Percentiles rank a stretch among this genome's conserved stretches.
Conservation (phyloP, 495 filamentous ascomycete species). For the Amniculicola lignicola region DNA sequence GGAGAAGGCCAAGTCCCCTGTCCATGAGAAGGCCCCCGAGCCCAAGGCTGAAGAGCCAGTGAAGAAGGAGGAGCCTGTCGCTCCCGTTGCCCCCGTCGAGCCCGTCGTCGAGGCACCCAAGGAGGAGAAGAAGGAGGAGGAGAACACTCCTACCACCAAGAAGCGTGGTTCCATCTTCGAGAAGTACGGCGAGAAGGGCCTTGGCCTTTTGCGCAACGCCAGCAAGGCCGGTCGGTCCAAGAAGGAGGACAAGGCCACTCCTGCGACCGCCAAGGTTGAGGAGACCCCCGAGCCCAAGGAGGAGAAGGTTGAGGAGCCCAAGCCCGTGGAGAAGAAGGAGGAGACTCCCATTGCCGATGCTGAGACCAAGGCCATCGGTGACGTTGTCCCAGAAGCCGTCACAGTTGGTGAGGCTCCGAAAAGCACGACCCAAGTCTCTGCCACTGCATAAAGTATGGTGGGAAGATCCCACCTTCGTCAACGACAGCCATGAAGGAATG, state of each 20-base stretch:
- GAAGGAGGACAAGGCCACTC: conserved; percentile 42
- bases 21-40: conserved; percentile 28
- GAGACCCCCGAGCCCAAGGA: conserved; percentile 38
- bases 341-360: not conserved
- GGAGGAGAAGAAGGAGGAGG: conserved; percentile 36
- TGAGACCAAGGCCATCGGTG: conserved; percentile 37
- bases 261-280: conserved; percentile 42
- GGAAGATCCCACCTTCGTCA: conserved; percentile 31
- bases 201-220: conserved; percentile 34
- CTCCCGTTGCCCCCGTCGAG: conserved; percentile 12
- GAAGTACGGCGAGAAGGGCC: conserved; percentile 27
- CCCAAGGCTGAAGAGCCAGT: conserved; percentile 28
- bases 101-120: conserved; percentile 35
- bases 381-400: conserved; percentile 43
- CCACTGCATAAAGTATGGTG: conserved; percentile 46
- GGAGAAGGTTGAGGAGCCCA: conserved; percentile 19
- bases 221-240: conserved; percentile 34
- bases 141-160: conserved; percentile 13
- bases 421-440: conserved; percentile 40
- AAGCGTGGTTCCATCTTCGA: conserved; percentile 47
- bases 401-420: conserved; percentile 39
- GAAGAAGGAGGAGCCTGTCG: conserved; percentile 31
- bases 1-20: conserved; percentile 33
- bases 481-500: conserved; percentile 37
- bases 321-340: conserved; percentile 10